phyloP scores from a whole-genome alignment of 2,329 filamentous ascomycete species.

The Cladosporium sp. region DNA sequence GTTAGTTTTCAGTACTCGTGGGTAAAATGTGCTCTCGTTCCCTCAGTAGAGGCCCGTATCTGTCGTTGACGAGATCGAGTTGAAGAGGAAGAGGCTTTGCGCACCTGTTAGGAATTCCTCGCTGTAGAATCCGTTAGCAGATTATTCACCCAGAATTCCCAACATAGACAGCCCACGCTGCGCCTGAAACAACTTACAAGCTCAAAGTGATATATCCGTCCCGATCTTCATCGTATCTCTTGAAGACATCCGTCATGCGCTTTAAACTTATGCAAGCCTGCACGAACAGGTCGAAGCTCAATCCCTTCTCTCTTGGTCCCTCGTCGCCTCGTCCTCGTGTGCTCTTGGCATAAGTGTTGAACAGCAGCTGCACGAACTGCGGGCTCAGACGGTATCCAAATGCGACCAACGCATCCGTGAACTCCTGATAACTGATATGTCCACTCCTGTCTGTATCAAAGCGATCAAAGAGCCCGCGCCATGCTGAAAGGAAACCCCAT shows the following conservation, averaged over 20 bases:
- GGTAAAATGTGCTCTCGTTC: not conserved
- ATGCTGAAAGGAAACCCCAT: conserved; percentile 92
- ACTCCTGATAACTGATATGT: conserved; percentile 81
- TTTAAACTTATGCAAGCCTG: conserved; percentile 96
- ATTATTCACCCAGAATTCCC: not conserved
- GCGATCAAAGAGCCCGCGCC: conserved; percentile 90
- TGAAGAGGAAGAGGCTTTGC: conserved; percentile 52
- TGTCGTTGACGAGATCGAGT: conserved; percentile 47
- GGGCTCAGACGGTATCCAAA: conserved; percentile 90
- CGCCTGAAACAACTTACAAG: conserved; percentile 42
- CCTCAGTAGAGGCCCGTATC: conserved; percentile 49
- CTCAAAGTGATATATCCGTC: conserved; percentile 72
- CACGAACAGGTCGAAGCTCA: conserved; percentile 85
- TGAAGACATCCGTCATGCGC: conserved; percentile 98
- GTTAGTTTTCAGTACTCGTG: not conserved
- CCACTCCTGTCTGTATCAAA: conserved; percentile 87
- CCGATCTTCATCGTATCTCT: conserved; percentile 95
- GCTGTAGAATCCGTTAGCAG: conserved; percentile 25
- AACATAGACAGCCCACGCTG: not conserved
- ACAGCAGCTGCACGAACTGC: conserved; percentile 78
- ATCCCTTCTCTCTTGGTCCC: conserved; percentile 31
- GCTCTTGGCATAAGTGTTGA: conserved; percentile 72
- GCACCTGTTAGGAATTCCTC: conserved; percentile 54
- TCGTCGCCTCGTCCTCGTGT: conserved; percentile 33
- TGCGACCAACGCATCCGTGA: conserved; percentile 79